Evolutionary conservation across 805 yeast genomes (phyloP).

Genomic region (Yarrowia sp.): DNA sequence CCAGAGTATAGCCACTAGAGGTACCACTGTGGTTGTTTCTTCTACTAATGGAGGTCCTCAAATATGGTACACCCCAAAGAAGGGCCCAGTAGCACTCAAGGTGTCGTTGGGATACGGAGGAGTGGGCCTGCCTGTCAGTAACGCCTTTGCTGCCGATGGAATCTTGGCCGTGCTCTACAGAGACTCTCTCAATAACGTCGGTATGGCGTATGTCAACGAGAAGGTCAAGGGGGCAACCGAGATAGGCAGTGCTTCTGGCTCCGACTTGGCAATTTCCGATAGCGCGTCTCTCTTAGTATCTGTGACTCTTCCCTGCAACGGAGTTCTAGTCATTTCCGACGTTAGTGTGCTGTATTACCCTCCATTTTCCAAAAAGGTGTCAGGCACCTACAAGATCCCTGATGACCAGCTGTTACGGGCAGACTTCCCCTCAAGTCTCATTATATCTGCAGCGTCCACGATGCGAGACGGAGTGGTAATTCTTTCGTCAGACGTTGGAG

Average conservation of each 20-base stretch:
- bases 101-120: slow-evolving; percentile 38
- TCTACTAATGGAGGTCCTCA: slow-evolving; percentile 24
- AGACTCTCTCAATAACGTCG: slow-evolving; percentile 27
- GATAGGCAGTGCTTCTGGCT: slow-evolving; percentile 15
- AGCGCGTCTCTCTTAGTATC: slow-evolving; percentile 17
- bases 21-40: not conserved
- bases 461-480: slow-evolving; percentile 28
- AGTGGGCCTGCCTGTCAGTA: slow-evolving; percentile 25
- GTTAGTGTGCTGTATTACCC: slow-evolving; percentile 29
- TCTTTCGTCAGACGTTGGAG: slow-evolving; percentile 32
- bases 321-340: slow-evolving; percentile 21
- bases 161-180: slow-evolving; percentile 25
- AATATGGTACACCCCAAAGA: slow-evolving; percentile 2
- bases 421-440: slow-evolving; percentile 10
- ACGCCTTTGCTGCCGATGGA: slow-evolving; percentile 22
- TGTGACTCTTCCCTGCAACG: slow-evolving; percentile 25
- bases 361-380: slow-evolving; percentile 7
- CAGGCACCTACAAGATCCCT: slow-evolving; percentile 18
- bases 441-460: slow-evolving; percentile 25
- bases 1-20: slow-evolving; percentile 7
- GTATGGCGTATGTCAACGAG: slow-evolving; percentile 21
- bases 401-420: slow-evolving; percentile 29
- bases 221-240: slow-evolving; percentile 10
- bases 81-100: not conserved
- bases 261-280: slow-evolving; percentile 8